Conservation (phyloP, 2,329 filamentous ascomycete genomes). For the Hypocreales sp. region DNA sequence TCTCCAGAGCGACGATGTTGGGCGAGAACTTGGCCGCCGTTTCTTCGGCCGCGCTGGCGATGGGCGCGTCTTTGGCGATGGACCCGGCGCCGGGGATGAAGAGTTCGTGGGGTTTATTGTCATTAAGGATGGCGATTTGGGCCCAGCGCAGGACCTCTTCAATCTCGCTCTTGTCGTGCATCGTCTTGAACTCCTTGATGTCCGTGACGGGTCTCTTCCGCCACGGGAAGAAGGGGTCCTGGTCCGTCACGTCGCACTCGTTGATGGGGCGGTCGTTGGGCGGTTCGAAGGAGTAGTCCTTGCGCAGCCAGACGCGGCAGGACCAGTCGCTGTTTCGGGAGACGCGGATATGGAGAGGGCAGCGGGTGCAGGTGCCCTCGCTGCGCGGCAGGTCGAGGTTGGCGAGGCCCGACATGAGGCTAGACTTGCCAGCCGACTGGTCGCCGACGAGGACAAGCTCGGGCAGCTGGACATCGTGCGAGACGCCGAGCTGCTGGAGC, state of each 20-base stretch:
- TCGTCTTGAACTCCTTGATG: slow-evolving; percentile 44
- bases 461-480: slow-evolving; percentile 54
- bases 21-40: slow-evolving; percentile 60
- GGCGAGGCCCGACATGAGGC: slow-evolving; percentile 44
- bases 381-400: slow-evolving; percentile 58
- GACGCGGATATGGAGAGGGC: slow-evolving; percentile 65
- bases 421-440: slow-evolving; percentile 73
- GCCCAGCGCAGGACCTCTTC: slow-evolving; percentile 57
- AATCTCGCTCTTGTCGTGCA: slow-evolving; percentile 46
- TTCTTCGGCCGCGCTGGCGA: slow-evolving; percentile 19
- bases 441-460: slow-evolving; percentile 76
- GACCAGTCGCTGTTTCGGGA: slow-evolving; percentile 45
- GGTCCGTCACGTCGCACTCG: slow-evolving; percentile 29
- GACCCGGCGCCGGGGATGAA: slow-evolving; percentile 37
- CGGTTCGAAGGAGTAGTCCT: slow-evolving; percentile 43
- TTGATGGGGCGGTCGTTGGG: slow-evolving; percentile 21
- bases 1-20: slow-evolving; percentile 64
- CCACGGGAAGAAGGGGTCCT: slow-evolving; percentile 53
- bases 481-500: slow-evolving; percentile 57
- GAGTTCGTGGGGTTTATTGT: slow-evolving; percentile 30
- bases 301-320: slow-evolving; percentile 50
- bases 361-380: slow-evolving; percentile 62
- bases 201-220: slow-evolving; percentile 25
- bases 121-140: slow-evolving; percentile 64
- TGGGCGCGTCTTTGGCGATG: slow-evolving; percentile 18